Evolutionary conservation across 2,329 filamentous ascomycete species (phyloP).

Genomic region (Cladosporium sp.): DNA sequence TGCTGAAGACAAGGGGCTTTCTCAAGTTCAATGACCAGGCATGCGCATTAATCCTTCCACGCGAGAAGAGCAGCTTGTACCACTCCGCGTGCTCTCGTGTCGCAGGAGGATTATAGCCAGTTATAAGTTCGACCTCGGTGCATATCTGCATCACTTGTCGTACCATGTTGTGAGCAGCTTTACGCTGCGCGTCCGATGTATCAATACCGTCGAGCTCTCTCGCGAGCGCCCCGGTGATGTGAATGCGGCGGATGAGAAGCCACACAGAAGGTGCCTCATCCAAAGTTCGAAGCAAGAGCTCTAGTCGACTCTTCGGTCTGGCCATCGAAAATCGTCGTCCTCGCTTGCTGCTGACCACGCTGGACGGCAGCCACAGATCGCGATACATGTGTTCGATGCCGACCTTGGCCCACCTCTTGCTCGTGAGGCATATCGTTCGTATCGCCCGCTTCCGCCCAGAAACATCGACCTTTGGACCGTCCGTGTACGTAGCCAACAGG

Average conservation of each 20-base stretch:
- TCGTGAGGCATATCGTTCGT: slow-evolving; percentile 54
- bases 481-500: slow-evolving; percentile 47
- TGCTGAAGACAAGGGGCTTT: slow-evolving; percentile 45
- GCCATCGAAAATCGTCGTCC: slow-evolving; percentile 41
- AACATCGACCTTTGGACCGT: slow-evolving; percentile 44
- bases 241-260: slow-evolving; percentile 54
- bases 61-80: slow-evolving; percentile 45
- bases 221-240: slow-evolving; percentile 51
- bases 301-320: slow-evolving; percentile 50
- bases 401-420: slow-evolving; percentile 56
- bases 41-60: slow-evolving; percentile 55
- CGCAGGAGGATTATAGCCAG: slow-evolving; percentile 52
- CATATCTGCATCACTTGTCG: slow-evolving; percentile 61
- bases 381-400: slow-evolving; percentile 53
- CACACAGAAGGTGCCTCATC: slow-evolving; percentile 53
- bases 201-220: slow-evolving; percentile 37
- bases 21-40: slow-evolving; percentile 52
- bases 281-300: slow-evolving; percentile 56
- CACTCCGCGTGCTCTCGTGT: slow-evolving; percentile 17
- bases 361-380: slow-evolving; percentile 31
- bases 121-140: slow-evolving; percentile 56
- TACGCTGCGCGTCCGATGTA: slow-evolving; percentile 38
- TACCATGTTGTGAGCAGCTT: slow-evolving; percentile 53
- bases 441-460: slow-evolving; percentile 58
- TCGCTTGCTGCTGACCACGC: slow-evolving; percentile 33